Conservation (phyloP, 768 basidiomycete genomes). For the Mycena kentingensis region DNA sequence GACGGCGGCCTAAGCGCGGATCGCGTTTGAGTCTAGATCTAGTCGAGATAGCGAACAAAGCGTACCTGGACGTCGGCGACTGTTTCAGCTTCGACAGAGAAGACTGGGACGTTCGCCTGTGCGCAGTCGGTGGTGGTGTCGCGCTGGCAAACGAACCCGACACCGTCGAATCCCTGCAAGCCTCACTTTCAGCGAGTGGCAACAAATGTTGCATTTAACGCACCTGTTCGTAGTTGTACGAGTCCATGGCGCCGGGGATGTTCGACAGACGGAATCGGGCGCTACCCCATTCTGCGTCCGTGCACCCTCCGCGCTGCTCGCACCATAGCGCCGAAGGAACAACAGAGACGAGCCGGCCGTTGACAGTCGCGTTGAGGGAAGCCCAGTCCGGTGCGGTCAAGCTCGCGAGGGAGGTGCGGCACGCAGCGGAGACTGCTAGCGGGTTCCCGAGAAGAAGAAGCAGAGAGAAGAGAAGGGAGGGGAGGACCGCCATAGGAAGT, state of each 20-base stretch:
- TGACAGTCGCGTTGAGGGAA: slow-evolving; percentile 25
- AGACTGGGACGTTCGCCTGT: slow-evolving; percentile 35
- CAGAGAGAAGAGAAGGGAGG: no score
- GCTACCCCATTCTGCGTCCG: slow-evolving; percentile 14
- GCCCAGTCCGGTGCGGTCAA: slow-evolving; percentile 20
- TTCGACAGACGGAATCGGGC: slow-evolving; percentile 4
- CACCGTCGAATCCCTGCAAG: no score
- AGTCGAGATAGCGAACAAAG: background rate
- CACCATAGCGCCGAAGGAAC: slow-evolving; percentile 28
- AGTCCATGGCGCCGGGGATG: slow-evolving; percentile 13
- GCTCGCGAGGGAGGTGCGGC: no score
- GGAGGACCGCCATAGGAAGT: no score
- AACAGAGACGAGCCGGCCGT: slow-evolving; percentile 25
- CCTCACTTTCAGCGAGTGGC: background rate
- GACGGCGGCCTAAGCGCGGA: slow-evolving; percentile 31
- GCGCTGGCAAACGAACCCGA: slow-evolving; percentile 29
- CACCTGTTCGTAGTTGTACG: slow-evolving; percentile 2
- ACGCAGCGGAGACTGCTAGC: no score
- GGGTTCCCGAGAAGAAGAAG: no score
- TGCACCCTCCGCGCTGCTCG: slow-evolving; percentile 2
- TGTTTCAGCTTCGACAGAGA: slow-evolving; percentile 31
- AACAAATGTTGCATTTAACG: background rate
- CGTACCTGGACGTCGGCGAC: slow-evolving; percentile 33
- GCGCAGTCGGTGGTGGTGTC: slow-evolving; percentile 29
- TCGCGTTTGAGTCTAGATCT: no score